Conservation (phyloP, 352 stramenopile species). For the Pythium dissotocum region DNA sequence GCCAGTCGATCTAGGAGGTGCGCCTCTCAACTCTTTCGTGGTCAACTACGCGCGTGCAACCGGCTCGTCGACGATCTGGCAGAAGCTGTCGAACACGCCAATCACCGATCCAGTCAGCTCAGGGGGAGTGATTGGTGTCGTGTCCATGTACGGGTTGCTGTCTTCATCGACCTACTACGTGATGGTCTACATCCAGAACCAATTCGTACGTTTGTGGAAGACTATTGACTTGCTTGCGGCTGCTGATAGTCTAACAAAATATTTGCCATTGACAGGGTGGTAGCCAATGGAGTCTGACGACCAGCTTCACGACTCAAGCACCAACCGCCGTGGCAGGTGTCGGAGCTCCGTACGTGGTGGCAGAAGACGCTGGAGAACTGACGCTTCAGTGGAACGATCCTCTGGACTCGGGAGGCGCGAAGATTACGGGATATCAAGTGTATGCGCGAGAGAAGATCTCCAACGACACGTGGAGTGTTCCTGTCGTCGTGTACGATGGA, state of each 20-base stretch:
- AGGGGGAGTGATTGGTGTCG: constrained; percentile 2
- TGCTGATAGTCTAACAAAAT: constrained; percentile 6
- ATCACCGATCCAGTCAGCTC: background rate
- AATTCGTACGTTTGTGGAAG: constrained; percentile 12
- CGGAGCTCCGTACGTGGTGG: constrained; percentile 23
- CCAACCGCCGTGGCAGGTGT: constrained; percentile 35
- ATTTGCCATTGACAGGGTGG: constrained; percentile 33
- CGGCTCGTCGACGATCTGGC: constrained; percentile 20
- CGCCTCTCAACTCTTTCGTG: constrained; percentile 23
- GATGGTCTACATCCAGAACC: constrained; percentile 8
- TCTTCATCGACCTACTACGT: constrained; percentile 25
- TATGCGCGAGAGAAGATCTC: constrained; percentile 23
- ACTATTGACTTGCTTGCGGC: background rate
- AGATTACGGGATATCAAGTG: constrained; percentile 48
- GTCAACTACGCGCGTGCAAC: constrained; percentile 37
- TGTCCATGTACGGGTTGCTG: constrained; percentile 18
- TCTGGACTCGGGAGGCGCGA: constrained; percentile 43
- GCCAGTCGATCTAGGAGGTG: constrained; percentile 44
- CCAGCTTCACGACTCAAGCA: constrained; percentile 32
- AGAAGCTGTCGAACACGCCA: background rate
- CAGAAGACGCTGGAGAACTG: constrained; percentile 51
- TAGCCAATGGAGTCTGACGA: constrained; percentile 29
- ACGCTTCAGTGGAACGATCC: constrained; percentile 42
- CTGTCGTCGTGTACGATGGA: constrained; percentile 42
- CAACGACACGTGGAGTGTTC: constrained; percentile 38